Evolutionary conservation across 1,284 basidiomycete genomes (phyloP), one percentile per base, ranked within the genome.

Genomic region (Xanthoconium separans): DNA sequence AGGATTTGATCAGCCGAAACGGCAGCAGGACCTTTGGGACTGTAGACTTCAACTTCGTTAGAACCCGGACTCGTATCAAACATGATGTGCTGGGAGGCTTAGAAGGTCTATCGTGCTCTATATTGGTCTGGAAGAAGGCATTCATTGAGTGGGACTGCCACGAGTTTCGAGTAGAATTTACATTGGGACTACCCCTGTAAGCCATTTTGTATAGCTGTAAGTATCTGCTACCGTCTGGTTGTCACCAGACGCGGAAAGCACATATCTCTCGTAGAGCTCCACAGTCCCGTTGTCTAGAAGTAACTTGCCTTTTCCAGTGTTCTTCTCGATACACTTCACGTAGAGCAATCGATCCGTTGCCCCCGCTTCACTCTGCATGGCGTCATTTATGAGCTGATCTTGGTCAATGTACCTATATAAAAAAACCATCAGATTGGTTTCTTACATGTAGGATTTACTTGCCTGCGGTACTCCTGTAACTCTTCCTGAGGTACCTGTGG

Each of bases 381-480:
- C 76, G 54, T 84, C 80, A 37, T 84, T 70, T 15, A 89, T 75
- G 44, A 85, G 83, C 51, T 84, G 79, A 57, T 80, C 84, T 63
- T 89, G 85, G 60, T 87, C 84, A 61, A 90, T 85, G 62, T 89
- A 89, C 39, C 86, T 88, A 52, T n/a, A n/a, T 27, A 27, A 9
- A n/a, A 33, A 11, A 29, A 22, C 30, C 39, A 49, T 54, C 22
- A 61, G 41, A 41, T 44, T 9, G 50, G 22, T 37, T 12, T n/a
- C 42, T 36, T n/a, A 13, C 1, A 18, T 29, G 4, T 7, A 27
- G 4, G 31, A 24, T 31, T 30, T 7, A 73, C 77, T 36, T 57
- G 89, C 85, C 87, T 87, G 61, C 88, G 83, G 71, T 97, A 97
- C 65, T 96, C 93, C 3, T 77, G 72, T 54, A 84, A 77, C 66